Evolutionary conservation across 2,329 filamentous ascomycete species (phyloP), one percentile per base, ranked within the genome.

Genomic region (Plectosphaerella cucumerina): DNA sequence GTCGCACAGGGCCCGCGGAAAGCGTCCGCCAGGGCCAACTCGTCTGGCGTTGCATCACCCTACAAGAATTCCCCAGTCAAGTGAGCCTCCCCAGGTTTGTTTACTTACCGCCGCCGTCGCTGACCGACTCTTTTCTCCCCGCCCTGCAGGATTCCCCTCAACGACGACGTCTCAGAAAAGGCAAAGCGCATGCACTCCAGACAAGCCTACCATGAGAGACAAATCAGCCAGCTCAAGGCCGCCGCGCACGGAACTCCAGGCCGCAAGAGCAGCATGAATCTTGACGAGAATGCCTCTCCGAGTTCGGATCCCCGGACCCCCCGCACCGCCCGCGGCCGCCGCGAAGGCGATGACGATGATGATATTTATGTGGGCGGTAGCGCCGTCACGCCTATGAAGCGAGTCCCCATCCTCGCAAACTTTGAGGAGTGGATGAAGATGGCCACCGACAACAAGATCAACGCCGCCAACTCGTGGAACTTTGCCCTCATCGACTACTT

Each of bases 341-440:
- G 58, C 45, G 72, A 73, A 56, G 77, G 75, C 49, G 79, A 76
- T 44, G 78, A 81, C 56, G 77, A 83, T 57, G 81, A 84, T 34
- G 76, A 83, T 53, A 74, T 85, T 56, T 79, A 84, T 61, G 86
- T 89, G 44, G 84, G 82, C 52, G 87, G 89, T 31, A 83, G 78
- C 56, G 89, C 87, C 35, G 87, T 96, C 49, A 97, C 94, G 53
- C 94, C 93, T 49, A 93, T 96, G 87, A 96, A 96, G 78, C 88
- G 92, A 54, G 90, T 96, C 23, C 94, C 94, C 1, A 88, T 99
- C 60, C 77, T 99, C 50, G 94, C 94, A 63, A 99, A 99, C 71
- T 99, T 97, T 62, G 94, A 99, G 69, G 94, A 99, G 68, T 97
- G 93, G 94, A 97, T 99, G 91, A 99, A 97, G 78, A 96, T 99